Base-by-base conservation (phyloP, 345 rosid species). In the Hibiscus trionum region DNA sequence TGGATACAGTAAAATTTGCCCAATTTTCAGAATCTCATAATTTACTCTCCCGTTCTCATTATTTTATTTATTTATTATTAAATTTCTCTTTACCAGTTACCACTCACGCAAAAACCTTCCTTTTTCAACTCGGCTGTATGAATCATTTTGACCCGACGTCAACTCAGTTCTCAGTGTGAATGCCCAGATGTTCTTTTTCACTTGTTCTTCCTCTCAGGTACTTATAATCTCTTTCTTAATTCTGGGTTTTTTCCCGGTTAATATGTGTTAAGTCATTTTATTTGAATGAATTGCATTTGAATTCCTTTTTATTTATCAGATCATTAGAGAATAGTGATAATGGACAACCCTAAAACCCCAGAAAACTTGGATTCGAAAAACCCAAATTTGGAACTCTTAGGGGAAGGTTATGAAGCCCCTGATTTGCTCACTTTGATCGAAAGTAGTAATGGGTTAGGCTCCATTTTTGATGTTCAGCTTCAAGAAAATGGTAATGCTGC, bases 301-400 rank as follows among this genome's bases (percentile, higher is more conserved):
- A 3, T 46, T 60, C 37, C 0, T 72, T 24, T 37, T 67, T 63
- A 17, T 64, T 77, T 71, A 70, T 78, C 84, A 78, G 86, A 73
- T 63, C 46, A 29, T 14, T 56, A 58, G 75, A 61, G 31, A 66
- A 44, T 6, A 66, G 66, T 60, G 72, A 59, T 66, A 7, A 80
- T 82, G 89, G 84, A 83, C 19, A 70, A 60, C 74, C 66, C 81
- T 73, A 75, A 73, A 75, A 81, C 77, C 79, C 80, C 79, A 55
- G 86, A 77, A 82, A 78, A 81, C 70, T 75, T 83, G 67, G 84
- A 84, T 57, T 76, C 74, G 35, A 73, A 82, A 66, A 64, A 68
- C 77, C 79, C 83, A 52, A 78, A 67, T 82, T 81, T 57, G 59
- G 70, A 80, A 83, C 85, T 84, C 89, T 85, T 84, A 68, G 81